Evolutionary conservation across 805 yeast species (phyloP).

Genomic region (Peterozyma xylosa): DNA sequence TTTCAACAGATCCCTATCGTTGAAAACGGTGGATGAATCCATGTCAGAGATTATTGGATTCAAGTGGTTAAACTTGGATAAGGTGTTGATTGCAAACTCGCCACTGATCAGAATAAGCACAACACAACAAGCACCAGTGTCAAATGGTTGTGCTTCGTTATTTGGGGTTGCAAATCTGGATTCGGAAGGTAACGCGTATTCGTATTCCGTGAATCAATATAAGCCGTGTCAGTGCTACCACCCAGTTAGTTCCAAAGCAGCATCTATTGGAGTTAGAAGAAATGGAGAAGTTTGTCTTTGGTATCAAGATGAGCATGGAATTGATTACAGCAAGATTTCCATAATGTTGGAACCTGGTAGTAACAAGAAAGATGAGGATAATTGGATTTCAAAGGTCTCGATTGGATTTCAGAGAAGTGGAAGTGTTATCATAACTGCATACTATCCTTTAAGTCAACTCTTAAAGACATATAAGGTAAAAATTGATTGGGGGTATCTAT

Average conservation of each 20-base stretch:
- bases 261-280: conserved; percentile 57
- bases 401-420: conserved; percentile 49
- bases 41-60: conserved; percentile 36
- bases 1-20: background rate
- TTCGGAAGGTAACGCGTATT: conserved; percentile 27
- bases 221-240: conserved; percentile 58
- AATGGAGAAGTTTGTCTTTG: conserved; percentile 55
- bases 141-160: conserved; percentile 26
- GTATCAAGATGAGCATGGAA: conserved; percentile 57
- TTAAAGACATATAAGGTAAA: conserved; percentile 33
- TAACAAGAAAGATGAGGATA: conserved; percentile 9
- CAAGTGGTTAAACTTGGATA: conserved; percentile 72
- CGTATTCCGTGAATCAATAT: conserved; percentile 53
- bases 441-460: conserved; percentile 24
- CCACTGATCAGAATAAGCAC: conserved; percentile 40
- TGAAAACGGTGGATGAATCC: conserved; percentile 17
- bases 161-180: conserved; percentile 27
- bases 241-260: conserved; percentile 62
- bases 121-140: conserved; percentile 11
- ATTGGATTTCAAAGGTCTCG: conserved; percentile 28
- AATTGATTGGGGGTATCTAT: conserved; percentile 51
- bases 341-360: conserved; percentile 19
- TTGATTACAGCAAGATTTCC: conserved; percentile 42
- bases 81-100: conserved; percentile 51
- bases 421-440: conserved; percentile 32